phyloP scores from a whole-genome alignment of 257 asterid genomes.

The Mentha longifolia region DNA sequence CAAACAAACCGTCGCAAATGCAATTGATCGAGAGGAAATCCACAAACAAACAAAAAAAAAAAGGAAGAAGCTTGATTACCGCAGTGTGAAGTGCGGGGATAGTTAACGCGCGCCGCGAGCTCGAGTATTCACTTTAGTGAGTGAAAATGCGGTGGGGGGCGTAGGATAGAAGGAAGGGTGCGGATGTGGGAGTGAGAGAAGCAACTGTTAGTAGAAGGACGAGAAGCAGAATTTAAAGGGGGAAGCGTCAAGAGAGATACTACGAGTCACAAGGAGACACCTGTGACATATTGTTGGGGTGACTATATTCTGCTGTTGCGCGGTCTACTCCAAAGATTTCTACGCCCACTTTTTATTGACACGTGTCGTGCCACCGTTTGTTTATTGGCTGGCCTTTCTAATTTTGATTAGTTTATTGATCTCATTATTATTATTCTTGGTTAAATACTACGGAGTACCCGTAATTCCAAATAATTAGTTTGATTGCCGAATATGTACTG shows the following conservation, averaged over 20 bases:
- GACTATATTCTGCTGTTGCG: slow-evolving; percentile 26
- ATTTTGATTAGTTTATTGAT: neutral
- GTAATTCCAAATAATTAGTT: no score
- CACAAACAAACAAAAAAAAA: neutral
- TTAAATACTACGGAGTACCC: no score
- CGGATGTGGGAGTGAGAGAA: slow-evolving; percentile 23
- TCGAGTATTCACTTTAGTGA: slow-evolving; percentile 4
- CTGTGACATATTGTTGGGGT: slow-evolving; percentile 43
- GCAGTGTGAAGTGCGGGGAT: slow-evolving; percentile 18
- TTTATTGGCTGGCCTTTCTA: neutral
- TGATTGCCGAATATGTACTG: no score
- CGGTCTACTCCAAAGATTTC: neutral
- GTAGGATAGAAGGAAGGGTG: slow-evolving; percentile 16
- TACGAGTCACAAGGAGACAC: slow-evolving; percentile 39
- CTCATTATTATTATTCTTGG: no score
- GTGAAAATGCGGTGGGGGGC: slow-evolving; percentile 14
- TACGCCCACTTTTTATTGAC: slow-evolving; percentile 15
- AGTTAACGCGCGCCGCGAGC: slow-evolving; percentile 38
- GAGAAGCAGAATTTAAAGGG: slow-evolving; percentile 30
- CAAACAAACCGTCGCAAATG: neutral
- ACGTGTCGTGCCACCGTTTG: slow-evolving; percentile 10
- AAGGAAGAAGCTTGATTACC: neutral
- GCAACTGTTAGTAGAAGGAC: slow-evolving; percentile 32
- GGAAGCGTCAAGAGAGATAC: slow-evolving; percentile 34
- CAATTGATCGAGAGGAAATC: slow-evolving; percentile 23